Percentiles rank a stretch among this genome's conserved stretches.
phyloP scores from a whole-genome alignment of 164 flowering plant species.

The Akebia trifoliata region DNA sequence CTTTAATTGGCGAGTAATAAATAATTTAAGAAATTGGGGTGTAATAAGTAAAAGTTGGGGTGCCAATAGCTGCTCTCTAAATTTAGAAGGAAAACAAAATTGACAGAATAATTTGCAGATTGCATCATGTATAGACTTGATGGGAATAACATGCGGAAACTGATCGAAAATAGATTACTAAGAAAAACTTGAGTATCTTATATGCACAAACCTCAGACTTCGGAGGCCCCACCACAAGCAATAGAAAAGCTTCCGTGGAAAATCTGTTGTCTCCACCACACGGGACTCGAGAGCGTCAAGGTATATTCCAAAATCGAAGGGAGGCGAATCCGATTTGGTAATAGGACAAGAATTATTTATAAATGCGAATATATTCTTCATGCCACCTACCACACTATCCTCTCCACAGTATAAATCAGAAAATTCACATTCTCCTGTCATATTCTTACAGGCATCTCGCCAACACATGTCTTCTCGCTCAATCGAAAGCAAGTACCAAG shows the following conservation, averaged over 20 bases:
- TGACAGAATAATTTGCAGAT: too few species aligned
- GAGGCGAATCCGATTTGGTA: neutral
- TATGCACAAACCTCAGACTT: slow-evolving; percentile 61
- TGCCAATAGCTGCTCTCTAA: too few species aligned
- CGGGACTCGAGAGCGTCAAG: slow-evolving; percentile 64
- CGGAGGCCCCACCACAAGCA: slow-evolving; percentile 99
- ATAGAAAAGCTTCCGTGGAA: slow-evolving; percentile 78
- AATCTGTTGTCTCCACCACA: slow-evolving; percentile 62
- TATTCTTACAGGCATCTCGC: slow-evolving; percentile 49
- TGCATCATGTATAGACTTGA: too few species aligned
- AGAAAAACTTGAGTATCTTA: neutral
- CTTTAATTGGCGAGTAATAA: too few species aligned
- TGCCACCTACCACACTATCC: neutral
- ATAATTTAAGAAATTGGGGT: too few species aligned
- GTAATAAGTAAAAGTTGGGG: too few species aligned
- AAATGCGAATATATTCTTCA: too few species aligned
- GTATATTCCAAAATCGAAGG: slow-evolving; percentile 87
- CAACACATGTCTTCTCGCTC: slow-evolving; percentile 80
- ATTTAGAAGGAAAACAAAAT: too few species aligned
- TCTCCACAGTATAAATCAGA: slow-evolving; percentile 44
- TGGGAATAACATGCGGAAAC: too few species aligned
- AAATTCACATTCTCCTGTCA: slow-evolving; percentile 11
- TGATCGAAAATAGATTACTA: too few species aligned
- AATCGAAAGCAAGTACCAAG: slow-evolving; percentile 82
- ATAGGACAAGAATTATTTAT: slow-evolving; percentile 50